Evolutionary conservation across 176 grass and related monocot species (phyloP), one percentile per base, ranked within the genome.

Genomic region (Aegilops longissima): DNA sequence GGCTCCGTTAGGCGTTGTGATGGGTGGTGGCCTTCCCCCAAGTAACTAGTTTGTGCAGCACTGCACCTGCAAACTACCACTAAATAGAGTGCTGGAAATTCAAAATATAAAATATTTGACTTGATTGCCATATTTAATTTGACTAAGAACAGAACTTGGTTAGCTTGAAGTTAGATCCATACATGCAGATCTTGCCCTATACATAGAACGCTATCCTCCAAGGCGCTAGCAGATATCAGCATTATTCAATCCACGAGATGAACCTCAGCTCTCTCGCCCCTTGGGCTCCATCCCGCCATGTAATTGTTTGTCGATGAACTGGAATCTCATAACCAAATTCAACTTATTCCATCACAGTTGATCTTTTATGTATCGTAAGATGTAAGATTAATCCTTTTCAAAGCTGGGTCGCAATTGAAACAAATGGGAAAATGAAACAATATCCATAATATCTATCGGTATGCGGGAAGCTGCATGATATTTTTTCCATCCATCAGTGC

Each of bases 161-260:
- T 80, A 33, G 29, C 23, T 66, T 45, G 23, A 18, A 66, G 61
- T 66, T 80, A 66, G 78, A 61, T 44, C 24, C 78, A 27, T 80
- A 11, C 31, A 80, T 38, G 61, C 38, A 80, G 30, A 80, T 66
- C 24, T 63, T 62, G 30, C 23, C 39, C 61, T 18, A 29, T 30
- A 66, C 30, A n/a, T 80, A 45, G 23, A 80, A 44, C 18, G 65
- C 3, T 66, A 40, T 64, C 77, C 35, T 63, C 58, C 56, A 23
- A 63, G 54, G 58, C 21, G 61, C 54, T 61, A 61, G 0, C 10
- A 39, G 54, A 79, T 61, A 79, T 38, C 16, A 63, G 56, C 56
- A 79, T 25, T 79, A 47, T 49, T 49, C n/a, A 42, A 65, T 3
- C 59, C 78, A 66, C 9, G 27, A 3, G 17, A 81, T 81, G 61